Evolutionary conservation across 768 basidiomycete species (phyloP), one percentile per base, ranked within the genome.

Genomic region (Pseudohyphozyma bogoriensis): DNA sequence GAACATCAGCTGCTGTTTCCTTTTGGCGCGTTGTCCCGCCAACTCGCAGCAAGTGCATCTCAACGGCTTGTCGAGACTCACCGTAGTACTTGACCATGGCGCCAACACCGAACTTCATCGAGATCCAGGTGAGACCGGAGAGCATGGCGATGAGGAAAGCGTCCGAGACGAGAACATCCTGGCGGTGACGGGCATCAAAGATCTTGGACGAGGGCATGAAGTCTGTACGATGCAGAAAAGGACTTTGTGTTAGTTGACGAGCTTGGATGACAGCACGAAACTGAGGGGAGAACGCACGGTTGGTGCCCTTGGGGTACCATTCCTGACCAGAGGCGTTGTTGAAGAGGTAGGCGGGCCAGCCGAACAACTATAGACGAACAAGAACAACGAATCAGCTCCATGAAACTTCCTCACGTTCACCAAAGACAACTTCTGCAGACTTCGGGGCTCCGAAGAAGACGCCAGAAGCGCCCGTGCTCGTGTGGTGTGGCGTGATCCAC

Each of bases 301-400:
- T 95, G 31, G 85, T 85, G 58, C 81, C 80, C 36, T 70, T 67
- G 35, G 90, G 89, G 75, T 96, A 96, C 62, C 81, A 78, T 63
- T 72, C 75, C 74, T 95, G 93, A 33, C 93, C 89, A 57, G 87
- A 86, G 20, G 89, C 83, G 72, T 99, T 99, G 42, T 73, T 72
- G 59, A 83, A 76, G 60, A 96, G 74, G 76, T 96, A 95, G 11
- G 33, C 50, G 29, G 52, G 52, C 52, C 52, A 53, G 52, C 93
- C 93, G 56, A 76, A 79, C 59, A 91, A 73, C 85, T 88, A 56
- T 20, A 32, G 24, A n/a, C 62, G 4, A 32, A 46, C 3, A 45
- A 44, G 29, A n/a, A 35, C 29, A 29, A 35, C 55, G 62, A 36
- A 16, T 13, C 33, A 5, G 35, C 50, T 24, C 36, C 35, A 26